A percentile compares a stretch with the other conserved stretches of the same genome.
Conservation (phyloP, 441 rosid genomes). For the Capsella rubella region DNA sequence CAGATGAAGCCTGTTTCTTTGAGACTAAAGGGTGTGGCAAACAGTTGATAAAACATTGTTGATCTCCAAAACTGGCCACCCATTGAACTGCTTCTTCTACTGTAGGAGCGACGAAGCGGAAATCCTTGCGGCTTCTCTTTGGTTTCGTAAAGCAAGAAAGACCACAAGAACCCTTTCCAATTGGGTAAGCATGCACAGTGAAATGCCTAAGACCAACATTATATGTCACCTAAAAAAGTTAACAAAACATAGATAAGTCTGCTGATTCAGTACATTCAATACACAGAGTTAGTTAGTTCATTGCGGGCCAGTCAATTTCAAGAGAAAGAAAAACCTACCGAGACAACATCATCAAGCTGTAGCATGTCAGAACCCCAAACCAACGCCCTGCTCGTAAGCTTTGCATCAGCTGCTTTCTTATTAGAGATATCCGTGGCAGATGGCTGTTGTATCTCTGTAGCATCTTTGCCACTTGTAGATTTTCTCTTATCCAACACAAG, state of each 20-base stretch:
- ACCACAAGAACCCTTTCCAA: conserved; percentile 70
- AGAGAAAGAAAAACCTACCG: conserved; percentile 53
- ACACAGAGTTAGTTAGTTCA: conserved; percentile 4
- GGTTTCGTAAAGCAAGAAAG: conserved; percentile 83
- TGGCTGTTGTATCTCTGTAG: conserved; percentile 52
- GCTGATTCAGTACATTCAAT: not conserved
- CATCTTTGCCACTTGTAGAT: conserved; percentile 47
- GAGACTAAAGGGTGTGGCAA: conserved; percentile 94
- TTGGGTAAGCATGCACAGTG: conserved; percentile 90
- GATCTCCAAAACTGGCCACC: conserved; percentile 99
- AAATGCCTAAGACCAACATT: conserved; percentile 87
- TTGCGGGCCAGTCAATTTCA: conserved; percentile 10
- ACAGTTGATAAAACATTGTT: conserved; percentile 89
- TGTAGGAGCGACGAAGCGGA: conserved; percentile 78
- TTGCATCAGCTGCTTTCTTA: conserved; percentile 71
- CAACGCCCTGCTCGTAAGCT: conserved; percentile 84
- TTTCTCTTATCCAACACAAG: conserved; percentile 80
- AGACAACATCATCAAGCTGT: conserved; percentile 75
- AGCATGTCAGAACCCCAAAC: conserved; percentile 86
- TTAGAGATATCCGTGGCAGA: conserved; percentile 53
- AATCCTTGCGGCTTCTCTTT: conserved; percentile 81
- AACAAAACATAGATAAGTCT: conserved; percentile 25
- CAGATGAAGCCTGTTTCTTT: conserved; percentile 94
- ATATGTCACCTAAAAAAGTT: conserved; percentile 71
- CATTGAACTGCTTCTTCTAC: conserved; percentile 93